Percentiles rank a stretch among this genome's conserved stretches.
Conservation (phyloP, 148 eudicot species). For the Vaccinium darrowii region DNA sequence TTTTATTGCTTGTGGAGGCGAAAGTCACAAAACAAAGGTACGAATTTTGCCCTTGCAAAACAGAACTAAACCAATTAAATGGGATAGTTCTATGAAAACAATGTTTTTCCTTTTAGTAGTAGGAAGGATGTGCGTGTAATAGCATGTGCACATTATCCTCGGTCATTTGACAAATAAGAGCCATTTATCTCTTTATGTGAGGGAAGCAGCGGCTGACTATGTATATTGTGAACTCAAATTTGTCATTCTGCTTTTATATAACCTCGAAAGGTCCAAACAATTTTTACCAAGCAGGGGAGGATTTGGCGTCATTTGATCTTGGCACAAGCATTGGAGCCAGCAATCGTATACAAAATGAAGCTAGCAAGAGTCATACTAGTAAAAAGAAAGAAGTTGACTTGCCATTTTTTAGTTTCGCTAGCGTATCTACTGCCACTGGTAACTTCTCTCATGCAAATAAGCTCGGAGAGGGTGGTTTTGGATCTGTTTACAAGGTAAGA, state of each 20-base stretch:
- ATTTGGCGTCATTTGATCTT: neutral
- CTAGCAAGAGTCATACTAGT: neutral
- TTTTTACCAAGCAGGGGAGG: neutral
- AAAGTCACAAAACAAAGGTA: conserved; percentile 1
- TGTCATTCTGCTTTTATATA: neutral
- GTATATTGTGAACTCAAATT: neutral
- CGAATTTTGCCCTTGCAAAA: neutral
- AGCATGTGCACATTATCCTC: neutral
- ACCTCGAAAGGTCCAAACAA: neutral
- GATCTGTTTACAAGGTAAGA: conserved; percentile 9
- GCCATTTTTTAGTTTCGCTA: neutral
- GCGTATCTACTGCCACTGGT: neutral
- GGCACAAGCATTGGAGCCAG: neutral
- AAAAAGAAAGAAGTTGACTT: neutral
- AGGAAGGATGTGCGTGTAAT: neutral
- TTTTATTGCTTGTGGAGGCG: conserved; percentile 7
- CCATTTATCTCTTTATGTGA: neutral
- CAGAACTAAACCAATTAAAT: neutral
- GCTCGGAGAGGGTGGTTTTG: conserved; percentile 14
- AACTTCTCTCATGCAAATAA: conserved; percentile 10
- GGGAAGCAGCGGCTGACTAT: neutral
- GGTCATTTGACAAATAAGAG: neutral
- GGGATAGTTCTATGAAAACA: neutral
- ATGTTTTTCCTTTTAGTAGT: neutral
- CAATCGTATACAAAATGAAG: neutral